A percentile compares a stretch with the other conserved stretches of the same genome.
Evolutionary conservation across 306 rosid species (phyloP).

Genomic region (Sesbania bispinosa): DNA sequence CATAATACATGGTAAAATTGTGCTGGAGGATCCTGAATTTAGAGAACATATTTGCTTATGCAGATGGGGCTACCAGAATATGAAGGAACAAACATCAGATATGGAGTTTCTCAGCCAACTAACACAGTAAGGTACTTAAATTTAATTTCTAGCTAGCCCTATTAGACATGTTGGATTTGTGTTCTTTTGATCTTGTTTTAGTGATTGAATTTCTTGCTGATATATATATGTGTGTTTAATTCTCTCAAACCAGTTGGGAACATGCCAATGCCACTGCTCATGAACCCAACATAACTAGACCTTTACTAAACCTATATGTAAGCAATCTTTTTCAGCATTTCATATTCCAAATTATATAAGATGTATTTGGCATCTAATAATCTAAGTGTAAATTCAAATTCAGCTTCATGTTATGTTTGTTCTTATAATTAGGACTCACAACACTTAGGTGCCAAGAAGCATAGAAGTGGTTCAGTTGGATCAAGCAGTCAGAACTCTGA

Average conservation of each 20-base stretch:
- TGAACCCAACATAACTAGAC: conserved; percentile 68
- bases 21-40: conserved; percentile 29
- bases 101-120: conserved; percentile 65
- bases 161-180: not conserved
- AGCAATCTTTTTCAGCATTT: conserved; percentile 26
- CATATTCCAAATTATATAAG: not conserved
- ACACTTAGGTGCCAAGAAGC: conserved; percentile 38
- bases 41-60: conserved; percentile 20
- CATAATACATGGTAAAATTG: not conserved
- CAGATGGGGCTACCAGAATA: conserved; percentile 78
- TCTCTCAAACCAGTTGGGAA: conserved; percentile 63
- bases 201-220: not conserved
- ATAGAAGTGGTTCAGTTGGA: conserved; percentile 57
- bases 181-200: not conserved
- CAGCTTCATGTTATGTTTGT: not conserved
- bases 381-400: conserved; percentile 5
- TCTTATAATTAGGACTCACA: conserved; percentile 50
- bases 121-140: conserved; percentile 55
- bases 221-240: not conserved
- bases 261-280: conserved; percentile 47
- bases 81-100: conserved; percentile 65
- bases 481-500: conserved; percentile 88
- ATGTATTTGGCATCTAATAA: not conserved
- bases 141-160: not conserved
- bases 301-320: conserved; percentile 55